phyloP scores from a whole-genome alignment of 2,329 filamentous ascomycete species.

The Conoideocrella luteorostrata region DNA sequence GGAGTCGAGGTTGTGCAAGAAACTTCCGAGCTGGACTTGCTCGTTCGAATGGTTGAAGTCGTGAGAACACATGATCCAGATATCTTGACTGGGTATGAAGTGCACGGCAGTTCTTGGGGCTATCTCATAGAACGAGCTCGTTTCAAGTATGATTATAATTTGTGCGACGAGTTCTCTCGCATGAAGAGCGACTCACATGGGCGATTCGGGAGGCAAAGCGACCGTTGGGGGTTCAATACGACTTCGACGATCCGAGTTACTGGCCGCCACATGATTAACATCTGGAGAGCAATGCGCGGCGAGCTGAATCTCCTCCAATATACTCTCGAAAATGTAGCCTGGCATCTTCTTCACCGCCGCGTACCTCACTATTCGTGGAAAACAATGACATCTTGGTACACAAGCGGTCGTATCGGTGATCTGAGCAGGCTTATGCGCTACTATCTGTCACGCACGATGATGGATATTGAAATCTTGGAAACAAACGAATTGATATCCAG shows the following conservation, averaged over 20 bases:
- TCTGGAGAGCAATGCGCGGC: slow-evolving; percentile 93
- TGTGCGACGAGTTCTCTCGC: slow-evolving; percentile 86
- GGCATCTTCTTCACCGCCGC: slow-evolving; percentile 79
- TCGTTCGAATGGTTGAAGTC: slow-evolving; percentile 80
- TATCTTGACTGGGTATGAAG: slow-evolving; percentile 89
- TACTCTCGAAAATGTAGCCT: slow-evolving; percentile 91
- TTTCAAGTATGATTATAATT: slow-evolving; percentile 78
- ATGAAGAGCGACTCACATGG: slow-evolving; percentile 80
- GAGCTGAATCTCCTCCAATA: slow-evolving; percentile 90
- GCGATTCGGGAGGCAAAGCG: slow-evolving; percentile 76
- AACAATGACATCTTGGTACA: slow-evolving; percentile 78
- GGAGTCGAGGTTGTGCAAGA: slow-evolving; percentile 65
- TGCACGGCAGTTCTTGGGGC: slow-evolving; percentile 90
- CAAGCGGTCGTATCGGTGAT: slow-evolving; percentile 59
- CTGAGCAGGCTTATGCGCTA: slow-evolving; percentile 71
- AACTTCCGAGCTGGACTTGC: slow-evolving; percentile 71
- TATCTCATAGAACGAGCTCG: slow-evolving; percentile 88
- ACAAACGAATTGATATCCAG: slow-evolving; percentile 81
- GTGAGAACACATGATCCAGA: slow-evolving; percentile 83
- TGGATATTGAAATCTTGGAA: slow-evolving; percentile 88
- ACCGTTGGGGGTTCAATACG: slow-evolving; percentile 90
- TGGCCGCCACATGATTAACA: slow-evolving; percentile 91
- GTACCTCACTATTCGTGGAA: slow-evolving; percentile 82
- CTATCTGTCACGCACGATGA: slow-evolving; percentile 65
- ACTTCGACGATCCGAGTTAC: slow-evolving; percentile 91